These are phyloP conservation scores for Malassezia equina DNA, from an alignment of 1,284 basidiomycete species.

Conservation along the genomic window DNA sequence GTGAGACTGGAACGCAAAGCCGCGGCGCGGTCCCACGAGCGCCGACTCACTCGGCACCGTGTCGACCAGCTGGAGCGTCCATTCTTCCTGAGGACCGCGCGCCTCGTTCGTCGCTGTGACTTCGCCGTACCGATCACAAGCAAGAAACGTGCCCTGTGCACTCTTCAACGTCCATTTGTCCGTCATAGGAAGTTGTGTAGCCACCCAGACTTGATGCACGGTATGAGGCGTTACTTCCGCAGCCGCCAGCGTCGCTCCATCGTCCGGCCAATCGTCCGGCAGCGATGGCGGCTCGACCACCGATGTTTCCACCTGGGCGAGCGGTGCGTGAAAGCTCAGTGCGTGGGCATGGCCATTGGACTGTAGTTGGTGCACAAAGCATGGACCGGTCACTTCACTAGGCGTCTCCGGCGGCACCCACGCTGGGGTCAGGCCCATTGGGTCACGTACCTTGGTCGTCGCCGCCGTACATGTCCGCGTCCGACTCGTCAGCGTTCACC, in stretches of 20 bases:
- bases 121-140: slow-evolving; percentile 24
- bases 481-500: slow-evolving; percentile 4
- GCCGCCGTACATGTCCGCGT: slow-evolving; percentile 15
- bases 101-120: slow-evolving; percentile 28
- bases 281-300: slow-evolving; percentile 5
- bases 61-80: slow-evolving; percentile 19
- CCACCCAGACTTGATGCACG: slow-evolving; percentile 40
- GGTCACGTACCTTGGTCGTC: slow-evolving; percentile 16
- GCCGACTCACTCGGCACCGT: background rate
- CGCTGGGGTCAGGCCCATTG: background rate
- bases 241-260: slow-evolving; percentile 14
- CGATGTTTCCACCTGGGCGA: slow-evolving; percentile 5
- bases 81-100: slow-evolving; percentile 38
- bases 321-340: slow-evolving; percentile 9
- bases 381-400: slow-evolving; percentile 8
- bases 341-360: slow-evolving; percentile 1
- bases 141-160: slow-evolving; percentile 33
- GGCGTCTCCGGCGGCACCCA: slow-evolving; percentile 9
- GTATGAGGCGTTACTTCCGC: slow-evolving; percentile 21
- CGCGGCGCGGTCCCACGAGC: slow-evolving; percentile 5
- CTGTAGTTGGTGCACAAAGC: slow-evolving; percentile 8
- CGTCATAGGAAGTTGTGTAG: slow-evolving; percentile 16
- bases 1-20: slow-evolving; percentile 19
- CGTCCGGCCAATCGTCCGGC: background rate
- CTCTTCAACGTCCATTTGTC: slow-evolving; percentile 29